Conservation (phyloP, 202 grass and related monocot genomes). For the Panicum virgatum region DNA sequence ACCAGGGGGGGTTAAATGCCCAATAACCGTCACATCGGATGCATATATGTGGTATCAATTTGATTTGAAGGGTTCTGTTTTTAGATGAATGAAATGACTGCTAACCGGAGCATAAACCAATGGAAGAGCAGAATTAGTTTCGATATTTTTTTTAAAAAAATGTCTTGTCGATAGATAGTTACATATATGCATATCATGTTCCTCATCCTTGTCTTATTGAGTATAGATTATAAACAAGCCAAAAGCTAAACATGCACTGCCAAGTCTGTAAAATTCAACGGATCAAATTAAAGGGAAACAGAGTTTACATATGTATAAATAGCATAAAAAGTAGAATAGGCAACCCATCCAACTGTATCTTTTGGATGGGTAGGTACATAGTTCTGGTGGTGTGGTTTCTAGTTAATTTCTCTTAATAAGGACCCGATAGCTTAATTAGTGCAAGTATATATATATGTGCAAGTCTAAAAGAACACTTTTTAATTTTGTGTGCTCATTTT, state of each 20-base stretch:
- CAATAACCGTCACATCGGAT: slow-evolving; percentile 2
- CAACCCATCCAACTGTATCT: background rate
- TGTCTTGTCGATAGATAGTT: background rate
- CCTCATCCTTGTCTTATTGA: background rate
- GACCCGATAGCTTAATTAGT: background rate
- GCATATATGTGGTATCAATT: background rate
- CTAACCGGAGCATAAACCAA: background rate
- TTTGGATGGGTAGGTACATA: background rate
- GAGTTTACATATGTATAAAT: background rate
- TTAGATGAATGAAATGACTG: slow-evolving; percentile 29
- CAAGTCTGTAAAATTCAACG: background rate
- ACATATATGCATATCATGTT: background rate
- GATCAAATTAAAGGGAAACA: background rate
- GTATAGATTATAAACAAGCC: background rate
- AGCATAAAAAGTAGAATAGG: background rate
- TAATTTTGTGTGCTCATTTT: background rate
- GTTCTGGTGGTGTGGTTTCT: background rate
- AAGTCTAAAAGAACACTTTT: background rate
- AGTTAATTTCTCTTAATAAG: no score
- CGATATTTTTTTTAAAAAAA: background rate
- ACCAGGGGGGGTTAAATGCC: background rate
- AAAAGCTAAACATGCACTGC: background rate
- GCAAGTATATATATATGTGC: no score
- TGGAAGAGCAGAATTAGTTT: background rate
- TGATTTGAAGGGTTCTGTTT: background rate